Conservation (phyloP, 176 grass and related monocot genomes). For the Lolium perenne region DNA sequence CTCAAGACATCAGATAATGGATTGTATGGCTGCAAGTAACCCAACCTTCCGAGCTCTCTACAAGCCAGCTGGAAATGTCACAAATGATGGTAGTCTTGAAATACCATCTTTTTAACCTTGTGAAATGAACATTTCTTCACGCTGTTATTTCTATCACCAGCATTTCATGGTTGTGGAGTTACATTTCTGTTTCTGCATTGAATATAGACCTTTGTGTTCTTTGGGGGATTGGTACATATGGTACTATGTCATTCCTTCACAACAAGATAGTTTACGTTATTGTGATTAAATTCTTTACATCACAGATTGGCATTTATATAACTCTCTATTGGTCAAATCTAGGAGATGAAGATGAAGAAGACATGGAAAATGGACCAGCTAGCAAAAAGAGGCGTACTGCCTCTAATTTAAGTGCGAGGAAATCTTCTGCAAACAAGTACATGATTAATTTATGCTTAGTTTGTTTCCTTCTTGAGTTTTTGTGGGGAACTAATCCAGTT, state of each 20-base stretch:
- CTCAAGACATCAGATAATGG: slow-evolving; percentile 89
- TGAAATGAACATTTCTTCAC: slow-evolving; percentile 2
- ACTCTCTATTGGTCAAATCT: slow-evolving; percentile 46
- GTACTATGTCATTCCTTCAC: slow-evolving; percentile 20
- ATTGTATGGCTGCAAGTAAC: slow-evolving; percentile 90
- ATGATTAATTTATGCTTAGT: slow-evolving; percentile 35
- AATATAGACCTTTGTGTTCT: slow-evolving; percentile 23
- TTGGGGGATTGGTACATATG: background rate
- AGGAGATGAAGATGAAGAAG: slow-evolving; percentile 92
- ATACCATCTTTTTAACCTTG: slow-evolving; percentile 26
- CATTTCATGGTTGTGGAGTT: slow-evolving; percentile 30
- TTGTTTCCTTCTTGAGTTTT: slow-evolving; percentile 26
- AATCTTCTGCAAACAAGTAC: slow-evolving; percentile 80
- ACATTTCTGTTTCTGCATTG: slow-evolving; percentile 27
- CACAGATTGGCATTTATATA: slow-evolving; percentile 20
- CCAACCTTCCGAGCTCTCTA: slow-evolving; percentile 74
- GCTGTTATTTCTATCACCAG: background rate
- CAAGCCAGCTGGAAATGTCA: slow-evolving; percentile 84
- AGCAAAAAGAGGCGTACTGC: slow-evolving; percentile 78
- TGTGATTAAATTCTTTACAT: slow-evolving; percentile 33
- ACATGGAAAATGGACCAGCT: slow-evolving; percentile 70
- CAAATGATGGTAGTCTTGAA: slow-evolving; percentile 59
- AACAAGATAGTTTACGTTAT: slow-evolving; percentile 25
- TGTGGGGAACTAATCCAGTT: slow-evolving; percentile 33
- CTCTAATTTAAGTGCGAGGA: slow-evolving; percentile 67